phyloP scores from a whole-genome alignment of 495 filamentous ascomycete genomes.

The Margaritispora aquatica region DNA sequence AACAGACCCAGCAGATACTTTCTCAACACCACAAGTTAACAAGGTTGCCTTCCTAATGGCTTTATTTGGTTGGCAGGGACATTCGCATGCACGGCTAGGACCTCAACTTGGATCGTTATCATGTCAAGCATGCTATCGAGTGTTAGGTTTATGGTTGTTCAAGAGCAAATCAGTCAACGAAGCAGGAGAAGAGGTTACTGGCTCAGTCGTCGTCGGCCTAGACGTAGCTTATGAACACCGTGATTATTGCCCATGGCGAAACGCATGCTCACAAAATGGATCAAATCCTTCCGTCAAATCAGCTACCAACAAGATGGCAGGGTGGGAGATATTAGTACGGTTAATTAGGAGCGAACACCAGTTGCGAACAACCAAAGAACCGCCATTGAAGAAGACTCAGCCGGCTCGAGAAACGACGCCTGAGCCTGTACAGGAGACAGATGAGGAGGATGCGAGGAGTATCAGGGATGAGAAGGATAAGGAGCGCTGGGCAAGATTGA shows the following conservation, averaged over 20 bases:
- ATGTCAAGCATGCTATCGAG: slow-evolving; percentile 80
- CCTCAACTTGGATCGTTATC: slow-evolving; percentile 53
- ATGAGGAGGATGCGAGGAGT: slow-evolving; percentile 36
- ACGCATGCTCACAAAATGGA: slow-evolving; percentile 45
- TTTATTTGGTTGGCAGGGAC: slow-evolving; percentile 79
- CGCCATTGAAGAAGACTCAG: background rate
- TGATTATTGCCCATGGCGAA: slow-evolving; percentile 79
- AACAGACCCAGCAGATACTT: slow-evolving; percentile 14
- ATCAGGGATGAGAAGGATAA: slow-evolving; percentile 46
- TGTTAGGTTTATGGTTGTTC: slow-evolving; percentile 93
- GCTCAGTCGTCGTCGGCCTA: slow-evolving; percentile 56
- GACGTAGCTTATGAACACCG: slow-evolving; percentile 64
- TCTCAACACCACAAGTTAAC: slow-evolving; percentile 37
- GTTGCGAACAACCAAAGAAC: slow-evolving; percentile 11
- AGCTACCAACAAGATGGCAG: slow-evolving; percentile 9
- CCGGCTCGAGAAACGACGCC: slow-evolving; percentile 15
- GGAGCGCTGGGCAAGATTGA: slow-evolving; percentile 45
- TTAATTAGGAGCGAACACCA: slow-evolving; percentile 22
- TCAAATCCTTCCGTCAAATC: background rate
- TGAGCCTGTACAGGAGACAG: slow-evolving; percentile 12
- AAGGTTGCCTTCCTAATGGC: slow-evolving; percentile 67
- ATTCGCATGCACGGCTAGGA: slow-evolving; percentile 46
- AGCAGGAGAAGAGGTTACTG: slow-evolving; percentile 43
- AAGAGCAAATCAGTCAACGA: slow-evolving; percentile 49
- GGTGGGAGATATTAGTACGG: slow-evolving; percentile 20